Conservation (phyloP, 176 grass and related monocot genomes). For the Aegilops bicornis region DNA sequence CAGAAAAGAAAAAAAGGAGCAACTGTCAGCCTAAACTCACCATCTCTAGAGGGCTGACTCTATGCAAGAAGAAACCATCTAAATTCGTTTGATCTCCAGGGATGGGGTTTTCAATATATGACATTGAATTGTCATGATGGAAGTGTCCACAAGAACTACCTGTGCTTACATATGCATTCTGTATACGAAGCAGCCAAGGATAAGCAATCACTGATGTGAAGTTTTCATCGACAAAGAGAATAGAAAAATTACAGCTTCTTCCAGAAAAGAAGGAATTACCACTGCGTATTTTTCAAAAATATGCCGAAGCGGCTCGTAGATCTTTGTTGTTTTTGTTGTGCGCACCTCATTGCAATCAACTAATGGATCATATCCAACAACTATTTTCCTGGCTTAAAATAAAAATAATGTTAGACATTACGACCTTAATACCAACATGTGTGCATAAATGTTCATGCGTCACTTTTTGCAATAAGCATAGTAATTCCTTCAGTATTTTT, state of each 20-base stretch:
- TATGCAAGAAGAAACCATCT: conserved; percentile 46
- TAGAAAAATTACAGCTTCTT: conserved; percentile 22
- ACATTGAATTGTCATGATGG: conserved; percentile 20
- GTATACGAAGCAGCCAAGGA: neutral
- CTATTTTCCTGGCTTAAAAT: conserved; percentile 52
- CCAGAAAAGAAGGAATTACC: conserved; percentile 23
- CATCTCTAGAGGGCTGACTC: conserved; percentile 33
- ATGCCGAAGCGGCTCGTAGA: neutral
- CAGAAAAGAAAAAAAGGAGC: neutral
- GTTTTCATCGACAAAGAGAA: neutral
- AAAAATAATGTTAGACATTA: conserved; percentile 1
- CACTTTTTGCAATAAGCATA: neutral
- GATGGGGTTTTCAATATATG: conserved; percentile 31
- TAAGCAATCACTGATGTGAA: neutral
- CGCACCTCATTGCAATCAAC: conserved; percentile 13
- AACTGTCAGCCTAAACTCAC: conserved; percentile 9
- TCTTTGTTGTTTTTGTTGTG: neutral
- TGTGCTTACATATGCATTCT: conserved; percentile 37
- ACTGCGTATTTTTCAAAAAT: conserved; percentile 47
- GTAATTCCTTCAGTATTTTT: neutral
- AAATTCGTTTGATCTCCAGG: neutral
- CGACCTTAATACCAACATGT: neutral
- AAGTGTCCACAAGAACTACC: conserved; percentile 35
- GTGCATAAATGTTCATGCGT: neutral
- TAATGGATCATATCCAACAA: conserved; percentile 42